Conservation (phyloP, 1,139 yeast genomes). For the Candida sp. region DNA sequence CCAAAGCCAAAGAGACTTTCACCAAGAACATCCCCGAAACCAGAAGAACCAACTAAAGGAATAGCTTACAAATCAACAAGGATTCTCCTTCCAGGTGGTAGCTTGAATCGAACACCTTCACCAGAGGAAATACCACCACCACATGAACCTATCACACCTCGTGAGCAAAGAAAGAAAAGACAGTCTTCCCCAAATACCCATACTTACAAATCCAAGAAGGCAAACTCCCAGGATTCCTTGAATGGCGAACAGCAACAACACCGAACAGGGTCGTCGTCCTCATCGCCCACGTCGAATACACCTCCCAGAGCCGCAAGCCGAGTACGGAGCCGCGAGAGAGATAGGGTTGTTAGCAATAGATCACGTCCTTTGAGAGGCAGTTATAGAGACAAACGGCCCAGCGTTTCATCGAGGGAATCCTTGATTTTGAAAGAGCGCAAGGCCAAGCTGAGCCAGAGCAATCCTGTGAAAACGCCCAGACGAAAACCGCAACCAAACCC, state of each 20-base stretch:
- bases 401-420: conserved; percentile 10
- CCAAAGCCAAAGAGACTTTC: conserved; percentile 2
- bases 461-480: not conserved
- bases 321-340: not conserved
- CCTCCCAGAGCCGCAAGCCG: not conserved
- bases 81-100: conserved; percentile 5
- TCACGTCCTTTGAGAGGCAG: conserved; percentile 2
- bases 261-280: not conserved
- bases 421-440: conserved; percentile 1
- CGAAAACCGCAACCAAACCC: not conserved
- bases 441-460: not conserved
- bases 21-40: not conserved
- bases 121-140: not conserved
- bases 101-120: not conserved
- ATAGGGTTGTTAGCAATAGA: conserved; percentile 2
- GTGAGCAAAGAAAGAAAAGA: not conserved
- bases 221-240: not conserved
- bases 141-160: not conserved
- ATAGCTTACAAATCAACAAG: conserved; percentile 8
- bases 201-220: conserved; percentile 5
- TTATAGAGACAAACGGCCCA: conserved; percentile 7
- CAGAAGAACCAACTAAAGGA: conserved; percentile 3
- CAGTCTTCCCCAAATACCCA: not conserved
- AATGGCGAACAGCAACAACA: not conserved
- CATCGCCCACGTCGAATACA: not conserved